Evolutionary conservation across 2,329 filamentous ascomycete species (phyloP), one percentile per base, ranked within the genome.

Genomic region (Purpureocillium lavendulum): DNA sequence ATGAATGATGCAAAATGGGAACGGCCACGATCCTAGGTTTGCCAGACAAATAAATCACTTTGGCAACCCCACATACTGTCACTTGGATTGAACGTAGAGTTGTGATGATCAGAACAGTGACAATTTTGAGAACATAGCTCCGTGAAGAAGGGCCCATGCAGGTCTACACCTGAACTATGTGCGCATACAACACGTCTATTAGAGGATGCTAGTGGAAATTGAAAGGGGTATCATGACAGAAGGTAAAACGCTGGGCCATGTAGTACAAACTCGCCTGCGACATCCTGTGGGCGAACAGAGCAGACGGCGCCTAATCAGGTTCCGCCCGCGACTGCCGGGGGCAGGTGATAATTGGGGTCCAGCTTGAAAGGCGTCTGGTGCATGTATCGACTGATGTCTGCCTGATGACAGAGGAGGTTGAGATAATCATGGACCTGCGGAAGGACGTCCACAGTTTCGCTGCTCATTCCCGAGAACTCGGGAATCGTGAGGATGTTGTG

Each of bases 401-500:
- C 52, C 54, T 79, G 71, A 43, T 60, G 58, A 35, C 69, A 66
- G 15, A 80, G 62, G 12, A 58, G 47, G 45, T 81, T 79, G 29
- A 83, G 50, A 49, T 80, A 81, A 47, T 80, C 72, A 51, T 80
- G 75, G 2, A 82, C 74, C 48, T 73, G 69, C 0, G 72, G 71
- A 37, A 82, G 54, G 8, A 81, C 65, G 32, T 62, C 49, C 2
- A 55, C 54, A 1, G 47, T 33, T 51, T 76, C 72, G 7, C 52
- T 44, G 2, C 43, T 33, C 29, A 68, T 43, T 11, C 71, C 76
- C 3, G 60, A 58, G 54, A 92, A 96, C 60, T 94, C 87, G 1
- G 88, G 85, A 16, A 97, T 73, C 47, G 80, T 69, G 9, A 97
- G 63, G 16, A 92, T 71, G 52, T 97, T 97, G 63, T 77, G 76